Conservation (phyloP, 352 stramenopile genomes). For the Pythium brachiatum region DNA sequence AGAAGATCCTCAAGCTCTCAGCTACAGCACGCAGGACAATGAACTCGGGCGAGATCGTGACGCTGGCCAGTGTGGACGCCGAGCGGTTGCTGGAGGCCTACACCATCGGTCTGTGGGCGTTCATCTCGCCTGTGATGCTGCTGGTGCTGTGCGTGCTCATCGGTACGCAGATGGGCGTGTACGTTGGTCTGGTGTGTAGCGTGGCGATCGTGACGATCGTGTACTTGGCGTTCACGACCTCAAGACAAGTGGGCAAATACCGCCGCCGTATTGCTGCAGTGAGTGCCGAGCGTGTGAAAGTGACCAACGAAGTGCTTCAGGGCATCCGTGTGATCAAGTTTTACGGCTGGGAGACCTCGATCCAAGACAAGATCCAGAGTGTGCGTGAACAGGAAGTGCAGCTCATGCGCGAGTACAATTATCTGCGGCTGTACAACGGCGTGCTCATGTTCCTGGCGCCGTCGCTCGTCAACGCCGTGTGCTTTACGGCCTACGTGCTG, state of each 20-base stretch:
- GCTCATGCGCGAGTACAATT: slow-evolving; percentile 15
- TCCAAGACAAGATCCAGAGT: slow-evolving; percentile 31
- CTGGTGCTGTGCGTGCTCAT: slow-evolving; percentile 44
- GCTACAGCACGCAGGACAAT: slow-evolving; percentile 32
- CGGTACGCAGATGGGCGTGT: slow-evolving; percentile 35
- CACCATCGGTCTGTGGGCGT: slow-evolving; percentile 35
- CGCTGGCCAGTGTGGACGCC: slow-evolving; percentile 48
- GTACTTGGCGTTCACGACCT: slow-evolving; percentile 33
- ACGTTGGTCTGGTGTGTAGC: slow-evolving; percentile 9
- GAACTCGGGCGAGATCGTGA: slow-evolving; percentile 57
- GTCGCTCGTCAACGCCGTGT: slow-evolving; percentile 21
- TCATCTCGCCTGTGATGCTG: slow-evolving; percentile 45
- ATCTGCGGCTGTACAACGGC: slow-evolving; percentile 13
- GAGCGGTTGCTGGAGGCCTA: slow-evolving; percentile 57
- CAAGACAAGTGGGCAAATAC: slow-evolving; percentile 34
- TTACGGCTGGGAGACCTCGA: slow-evolving; percentile 77
- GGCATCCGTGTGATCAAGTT: slow-evolving; percentile 91
- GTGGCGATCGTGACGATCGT: slow-evolving; percentile 13
- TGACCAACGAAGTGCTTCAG: slow-evolving; percentile 92
- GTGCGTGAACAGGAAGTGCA: slow-evolving; percentile 45
- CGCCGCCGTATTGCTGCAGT: slow-evolving; percentile 32
- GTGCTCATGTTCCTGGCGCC: slow-evolving; percentile 20
- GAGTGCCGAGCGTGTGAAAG: slow-evolving; percentile 80
- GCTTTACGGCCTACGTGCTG: slow-evolving; percentile 20
- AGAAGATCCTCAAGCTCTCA: slow-evolving; percentile 50